Base-by-base conservation (phyloP, 352 stramenopile genomes). In the Globisporangium echinulatum region DNA sequence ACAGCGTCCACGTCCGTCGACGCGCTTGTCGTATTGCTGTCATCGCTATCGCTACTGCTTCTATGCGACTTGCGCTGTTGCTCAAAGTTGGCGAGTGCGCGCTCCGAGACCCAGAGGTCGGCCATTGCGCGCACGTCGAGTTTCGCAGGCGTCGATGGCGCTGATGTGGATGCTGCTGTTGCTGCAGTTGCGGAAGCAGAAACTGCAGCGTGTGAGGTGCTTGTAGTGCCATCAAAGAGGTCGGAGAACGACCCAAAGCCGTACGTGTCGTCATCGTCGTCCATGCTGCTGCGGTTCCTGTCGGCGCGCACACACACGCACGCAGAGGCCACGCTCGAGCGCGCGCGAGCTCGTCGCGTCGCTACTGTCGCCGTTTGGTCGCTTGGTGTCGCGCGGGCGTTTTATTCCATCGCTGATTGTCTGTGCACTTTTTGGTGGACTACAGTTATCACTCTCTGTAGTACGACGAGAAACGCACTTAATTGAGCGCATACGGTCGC, bases 221-320 rank as follows among this genome's bases (percentile, higher is more conserved):
- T 19, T 17, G 46, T 17, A 19, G 38, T 43, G 40, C 49, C 43
- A 44, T 77, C 70, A 61, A 90, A 85, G 64, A 90, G 69, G 8
- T 86, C 76, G 33, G 75, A 73, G 67, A 77, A 81, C 52, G 79
- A 83, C 44, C 76, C 72, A 58, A 88, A 90, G 80, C 77, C 80
- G 66, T 86, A 87, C 59, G 69, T 76, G 39, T 85, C 76, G 47
- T 85, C 75, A 36, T 88, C 76, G 15, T 87, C 70, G 72, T 85
- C 71, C 71, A 79, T 76, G 13, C 4, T 61, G 54, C 40, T 37
- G 48, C 25, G 2, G 1, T 33, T 33, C 25, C 25, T 33, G 25
- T 66, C 44, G 14, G 6, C 47, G 50, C 25, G n/a, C 43, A 48
- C 9, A 17, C 43, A 48, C 43, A n/a, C 9, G 43, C 43, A n/a